Percentiles rank a stretch among this genome's conserved stretches.
phyloP scores from a whole-genome alignment of 345 rosid species.

The Raphanus sativus region DNA sequence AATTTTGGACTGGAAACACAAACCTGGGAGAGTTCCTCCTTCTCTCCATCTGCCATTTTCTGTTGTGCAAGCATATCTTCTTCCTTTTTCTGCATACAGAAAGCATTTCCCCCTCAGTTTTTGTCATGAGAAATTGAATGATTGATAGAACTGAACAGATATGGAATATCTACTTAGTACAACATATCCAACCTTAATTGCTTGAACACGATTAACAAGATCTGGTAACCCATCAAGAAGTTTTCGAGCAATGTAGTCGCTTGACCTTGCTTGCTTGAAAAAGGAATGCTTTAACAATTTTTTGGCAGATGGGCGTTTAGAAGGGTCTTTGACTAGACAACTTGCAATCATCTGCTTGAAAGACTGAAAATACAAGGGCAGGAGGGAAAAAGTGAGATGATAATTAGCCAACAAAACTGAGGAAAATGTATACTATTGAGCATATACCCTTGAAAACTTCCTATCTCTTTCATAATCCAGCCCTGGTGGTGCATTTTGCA shows the following conservation, averaged over 20 bases:
- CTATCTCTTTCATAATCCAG: constrained; percentile 93
- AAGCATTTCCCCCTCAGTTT: constrained; percentile 25
- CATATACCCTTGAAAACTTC: constrained; percentile 86
- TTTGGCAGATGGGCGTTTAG: constrained; percentile 86
- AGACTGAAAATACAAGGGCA: constrained; percentile 53
- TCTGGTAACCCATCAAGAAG: constrained; percentile 90
- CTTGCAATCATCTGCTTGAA: constrained; percentile 99
- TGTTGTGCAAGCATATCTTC: constrained; percentile 98
- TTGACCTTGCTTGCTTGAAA: constrained; percentile 96
- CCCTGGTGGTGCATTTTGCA: constrained; percentile 99
- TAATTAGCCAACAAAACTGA: background rate
- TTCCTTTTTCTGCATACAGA: constrained; percentile 73
- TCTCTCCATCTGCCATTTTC: constrained; percentile 95
- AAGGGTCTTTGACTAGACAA: constrained; percentile 96
- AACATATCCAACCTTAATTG: constrained; percentile 63
- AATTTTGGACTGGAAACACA: constrained; percentile 29
- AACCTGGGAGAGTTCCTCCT: constrained; percentile 96
- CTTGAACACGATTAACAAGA: constrained; percentile 90
- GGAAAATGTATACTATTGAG: constrained; percentile 7
- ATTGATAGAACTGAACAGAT: background rate
- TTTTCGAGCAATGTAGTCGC: constrained; percentile 69
- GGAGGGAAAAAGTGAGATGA: constrained; percentile 22
- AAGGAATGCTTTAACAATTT: constrained; percentile 88
- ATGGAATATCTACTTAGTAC: background rate
- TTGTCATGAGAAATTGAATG: constrained; percentile 2